phyloP scores from a whole-genome alignment of 306 rosid species.

The Rosa persica region DNA sequence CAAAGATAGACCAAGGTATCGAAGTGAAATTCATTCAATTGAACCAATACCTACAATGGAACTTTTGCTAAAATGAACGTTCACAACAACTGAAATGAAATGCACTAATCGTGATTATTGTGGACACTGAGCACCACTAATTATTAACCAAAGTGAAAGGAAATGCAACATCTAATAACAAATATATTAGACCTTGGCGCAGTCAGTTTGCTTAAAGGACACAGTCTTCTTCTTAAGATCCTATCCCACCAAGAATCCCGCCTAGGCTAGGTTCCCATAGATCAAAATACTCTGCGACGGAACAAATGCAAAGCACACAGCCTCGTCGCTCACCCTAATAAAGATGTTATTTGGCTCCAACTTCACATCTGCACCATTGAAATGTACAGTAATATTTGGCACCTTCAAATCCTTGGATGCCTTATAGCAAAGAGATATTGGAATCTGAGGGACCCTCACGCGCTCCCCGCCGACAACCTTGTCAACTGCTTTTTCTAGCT shows the following conservation, averaged over 20 bases:
- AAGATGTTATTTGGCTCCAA: conserved; percentile 19
- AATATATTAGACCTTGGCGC: conserved; percentile 17
- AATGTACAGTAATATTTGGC: conserved; percentile 18
- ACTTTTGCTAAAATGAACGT: no score
- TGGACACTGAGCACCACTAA: neutral
- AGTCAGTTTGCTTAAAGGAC: conserved; percentile 51
- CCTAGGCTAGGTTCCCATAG: conserved; percentile 54
- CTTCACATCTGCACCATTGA: conserved; percentile 16
- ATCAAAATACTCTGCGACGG: neutral
- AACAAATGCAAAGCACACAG: conserved; percentile 46
- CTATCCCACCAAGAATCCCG: conserved; percentile 53
- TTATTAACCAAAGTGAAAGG: no score
- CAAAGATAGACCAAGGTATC: no score
- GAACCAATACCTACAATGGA: no score
- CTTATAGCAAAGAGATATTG: conserved; percentile 24
- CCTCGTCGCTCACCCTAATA: neutral
- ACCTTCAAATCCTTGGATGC: neutral
- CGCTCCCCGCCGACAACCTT: neutral
- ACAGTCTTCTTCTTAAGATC: conserved; percentile 17
- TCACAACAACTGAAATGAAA: no score
- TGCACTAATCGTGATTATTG: no score
- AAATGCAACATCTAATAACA: no score
- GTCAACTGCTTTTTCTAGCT: conserved; percentile 8
- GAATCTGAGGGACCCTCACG: neutral
- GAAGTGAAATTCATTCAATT: no score